Evolutionary conservation across 2,329 filamentous ascomycete genomes (phyloP), one percentile per base, ranked within the genome.

Genomic region (Chlorencoelia australis): DNA sequence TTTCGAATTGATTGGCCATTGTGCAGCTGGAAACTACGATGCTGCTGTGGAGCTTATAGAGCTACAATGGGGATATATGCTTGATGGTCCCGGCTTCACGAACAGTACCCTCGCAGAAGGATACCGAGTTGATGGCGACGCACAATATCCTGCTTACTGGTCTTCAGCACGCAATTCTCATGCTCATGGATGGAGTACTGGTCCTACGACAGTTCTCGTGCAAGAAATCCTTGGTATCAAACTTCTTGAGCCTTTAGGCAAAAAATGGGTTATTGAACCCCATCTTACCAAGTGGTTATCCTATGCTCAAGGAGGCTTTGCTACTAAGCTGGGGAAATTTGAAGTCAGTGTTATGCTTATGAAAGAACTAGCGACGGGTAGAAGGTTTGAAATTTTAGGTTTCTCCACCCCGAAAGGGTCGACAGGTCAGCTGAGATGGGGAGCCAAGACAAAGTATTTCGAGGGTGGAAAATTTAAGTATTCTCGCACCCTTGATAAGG

Each of bases 71-170:
- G 74, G 73, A 8, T 77, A 77, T 45, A 58, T 39, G 51, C 55
- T 74, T 11, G 60, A 67, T 40, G 65, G 75, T 40, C 62, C 66
- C 1, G 67, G 72, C 44, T 71, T 71, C n/a, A 76, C 73, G 0
- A 60, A 67, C 38, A 69, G 64, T 27, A 78, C 75, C 0, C 65
- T 72, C 14, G 64, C 76, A 17, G 75, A 79, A 52, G 74, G 73
- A 0, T 77, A 74, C 40, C 59, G 72, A 2, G 53, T 53, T 0
- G 64, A 78, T 43, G 72, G 71, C 3, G 56, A 64, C 28, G 53
- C 64, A 5, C 73, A 71, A 0, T 77, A 78, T 43, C 53, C 54
- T 4, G 60, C 66, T 30, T 67, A 71, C 25, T 7, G 3, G 13
- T 34, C 33, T 4, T 21, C 33, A 14, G 56, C 33, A 1, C 66